Evolutionary conservation across 352 stramenopile genomes (phyloP).

Genomic region (Globisporangium solare): DNA sequence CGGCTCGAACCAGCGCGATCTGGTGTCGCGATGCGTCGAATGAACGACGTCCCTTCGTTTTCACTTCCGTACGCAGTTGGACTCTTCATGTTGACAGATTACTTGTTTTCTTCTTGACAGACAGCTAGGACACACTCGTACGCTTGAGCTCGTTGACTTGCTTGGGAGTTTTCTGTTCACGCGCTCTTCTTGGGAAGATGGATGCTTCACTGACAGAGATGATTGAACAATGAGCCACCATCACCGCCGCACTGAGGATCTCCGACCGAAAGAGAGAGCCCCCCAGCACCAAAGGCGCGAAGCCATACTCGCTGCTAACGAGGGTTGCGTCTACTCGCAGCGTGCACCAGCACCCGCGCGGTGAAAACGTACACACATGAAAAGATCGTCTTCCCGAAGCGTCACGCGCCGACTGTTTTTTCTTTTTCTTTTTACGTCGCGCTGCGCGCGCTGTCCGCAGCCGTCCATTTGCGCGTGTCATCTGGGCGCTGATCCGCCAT

Average conservation of each 20-base stretch:
- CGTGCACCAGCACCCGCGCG: no score
- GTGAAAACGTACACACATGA: not conserved
- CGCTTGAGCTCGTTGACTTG: not conserved
- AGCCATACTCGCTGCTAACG: not conserved
- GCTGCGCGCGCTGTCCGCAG: not conserved
- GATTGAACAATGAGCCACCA: slow-evolving; percentile 31
- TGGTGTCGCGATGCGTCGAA: not conserved
- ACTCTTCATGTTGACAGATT: slow-evolving; percentile 40
- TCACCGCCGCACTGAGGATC: not conserved
- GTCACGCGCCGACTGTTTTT: no score
- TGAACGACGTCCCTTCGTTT: not conserved
- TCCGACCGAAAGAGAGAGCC: not conserved
- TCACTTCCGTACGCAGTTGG: slow-evolving; percentile 35
- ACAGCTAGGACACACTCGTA: not conserved
- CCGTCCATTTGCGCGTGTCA: slow-evolving; percentile 1
- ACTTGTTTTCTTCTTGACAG: not conserved
- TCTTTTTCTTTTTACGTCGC: not conserved
- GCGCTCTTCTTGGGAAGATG: not conserved
- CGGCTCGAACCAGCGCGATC: slow-evolving; percentile 18
- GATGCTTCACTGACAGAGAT: slow-evolving; percentile 25
- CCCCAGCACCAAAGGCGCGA: not conserved
- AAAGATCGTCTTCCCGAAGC: not conserved
- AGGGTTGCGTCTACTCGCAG: not conserved
- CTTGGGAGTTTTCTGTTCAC: slow-evolving; percentile 1
- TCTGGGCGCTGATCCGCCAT: not conserved